phyloP scores from a whole-genome alignment of 495 filamentous ascomycete genomes.

The Aeminium ludgeri region DNA sequence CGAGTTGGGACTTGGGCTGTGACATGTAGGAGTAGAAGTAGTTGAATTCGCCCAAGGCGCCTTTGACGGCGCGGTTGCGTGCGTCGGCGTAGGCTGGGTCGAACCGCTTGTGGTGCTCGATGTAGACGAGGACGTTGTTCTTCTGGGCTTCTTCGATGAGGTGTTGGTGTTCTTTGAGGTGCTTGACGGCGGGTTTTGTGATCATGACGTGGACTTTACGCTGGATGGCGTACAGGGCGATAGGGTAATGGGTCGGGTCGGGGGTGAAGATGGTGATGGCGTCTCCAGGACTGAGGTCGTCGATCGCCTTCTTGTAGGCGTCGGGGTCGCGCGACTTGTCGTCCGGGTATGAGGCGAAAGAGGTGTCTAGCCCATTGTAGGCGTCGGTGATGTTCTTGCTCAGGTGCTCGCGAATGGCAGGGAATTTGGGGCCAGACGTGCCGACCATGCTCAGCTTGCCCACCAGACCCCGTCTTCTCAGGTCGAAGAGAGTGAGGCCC shows the following conservation, averaged over 20 bases:
- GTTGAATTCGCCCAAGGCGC: conserved; percentile 72
- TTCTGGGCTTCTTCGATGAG: conserved; percentile 57
- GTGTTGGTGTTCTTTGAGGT: conserved; percentile 56
- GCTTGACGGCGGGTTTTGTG: conserved; percentile 88
- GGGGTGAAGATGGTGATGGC: conserved; percentile 96
- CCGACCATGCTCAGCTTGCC: conserved; percentile 78
- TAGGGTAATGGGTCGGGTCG: conserved; percentile 86
- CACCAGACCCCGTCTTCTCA: conserved; percentile 75
- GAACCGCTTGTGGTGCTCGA: conserved; percentile 94
- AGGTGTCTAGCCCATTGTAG: conserved; percentile 74
- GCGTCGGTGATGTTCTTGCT: conserved; percentile 72
- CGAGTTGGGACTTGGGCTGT: conserved; percentile 80
- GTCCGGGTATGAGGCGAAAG: conserved; percentile 65
- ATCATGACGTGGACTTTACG: conserved; percentile 76
- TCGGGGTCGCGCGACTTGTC: conserved; percentile 57
- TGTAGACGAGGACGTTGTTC: conserved; percentile 71
- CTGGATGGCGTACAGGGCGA: conserved; percentile 82
- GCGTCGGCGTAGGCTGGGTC: conserved; percentile 87
- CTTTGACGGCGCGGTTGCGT: conserved; percentile 43
- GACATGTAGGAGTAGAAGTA: conserved; percentile 97
- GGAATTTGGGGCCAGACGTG: conserved; percentile 72
- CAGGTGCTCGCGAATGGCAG: conserved; percentile 81
- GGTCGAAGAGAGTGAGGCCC: conserved; percentile 75
- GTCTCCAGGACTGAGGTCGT: conserved; percentile 62
- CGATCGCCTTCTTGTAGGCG: conserved; percentile 79